Evolutionary conservation across 306 rosid species (phyloP), one percentile per base, ranked within the genome.

Genomic region (Medicago lupulina): DNA sequence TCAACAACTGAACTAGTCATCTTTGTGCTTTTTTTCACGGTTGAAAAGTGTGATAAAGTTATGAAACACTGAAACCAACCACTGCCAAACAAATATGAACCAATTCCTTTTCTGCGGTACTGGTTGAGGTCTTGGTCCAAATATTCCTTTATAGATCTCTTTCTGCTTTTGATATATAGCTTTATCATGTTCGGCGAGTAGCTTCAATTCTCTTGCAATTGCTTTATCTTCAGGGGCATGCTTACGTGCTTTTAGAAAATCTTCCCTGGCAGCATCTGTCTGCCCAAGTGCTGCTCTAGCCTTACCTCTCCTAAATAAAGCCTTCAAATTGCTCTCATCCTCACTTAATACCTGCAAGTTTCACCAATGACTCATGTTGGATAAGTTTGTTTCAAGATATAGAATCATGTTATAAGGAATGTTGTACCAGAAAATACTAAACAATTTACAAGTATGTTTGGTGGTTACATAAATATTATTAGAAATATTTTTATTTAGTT

Each of bases 251-350:
- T 87, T 90, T 7, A 76, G 76, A 72, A 89, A 89, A 87, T 95
- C 97, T 81, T 92, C 97, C 70, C 83, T 80, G 2, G 96, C 98
- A 75, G 91, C 89, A 74, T 92, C 97, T 17, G 90, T 88, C 76
- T 92, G 98, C 70, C 97, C 97, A 16, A 95, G 97, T 81, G 88
- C 91, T 60, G 97, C 91, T 83, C 89, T 88, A 46, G 97, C 97
- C 80, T 90, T 95, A 28, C 96, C 98, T 81, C 96, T 77, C 81
- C 97, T 86, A 73, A 92, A 95, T 81, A 95, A 79, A 17, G 97
- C 98, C 83, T 95, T 90, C 8, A 68, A 87, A 61, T 90, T 90
- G 93, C 75, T 89, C 85, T 92, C 97, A 21, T 95, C 98, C 82
- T 93, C 97, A 10, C 87, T n/a, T 71, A 95, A 81, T 34, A 87